Evolutionary conservation across 73 alveolate genomes (phyloP).

Genomic region (Paramecium sexaurelia): DNA sequence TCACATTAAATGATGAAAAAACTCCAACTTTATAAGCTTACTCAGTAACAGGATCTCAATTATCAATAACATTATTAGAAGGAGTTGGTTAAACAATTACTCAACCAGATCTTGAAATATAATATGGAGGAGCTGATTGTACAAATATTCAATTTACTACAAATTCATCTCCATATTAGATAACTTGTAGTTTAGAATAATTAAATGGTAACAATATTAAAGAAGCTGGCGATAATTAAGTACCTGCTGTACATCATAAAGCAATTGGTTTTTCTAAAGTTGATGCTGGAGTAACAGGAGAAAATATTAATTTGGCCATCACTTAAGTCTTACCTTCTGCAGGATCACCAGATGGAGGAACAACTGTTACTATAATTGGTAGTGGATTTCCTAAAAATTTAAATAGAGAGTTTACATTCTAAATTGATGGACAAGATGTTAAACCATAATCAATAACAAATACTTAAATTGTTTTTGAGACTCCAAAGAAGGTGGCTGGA

Average conservation of each 20-base stretch:
- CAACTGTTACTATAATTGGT: not conserved
- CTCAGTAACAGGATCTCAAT: not conserved
- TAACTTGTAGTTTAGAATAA: conserved; percentile 5
- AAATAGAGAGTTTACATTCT: not conserved
- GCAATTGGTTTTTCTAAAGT: not conserved
- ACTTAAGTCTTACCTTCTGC: not conserved
- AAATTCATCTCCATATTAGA: not conserved
- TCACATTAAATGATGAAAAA: not conserved
- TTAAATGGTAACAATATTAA: not conserved
- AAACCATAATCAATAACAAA: not conserved
- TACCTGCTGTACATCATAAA: not conserved
- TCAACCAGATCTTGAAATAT: not conserved
- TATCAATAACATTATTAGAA: not conserved
- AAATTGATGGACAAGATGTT: not conserved
- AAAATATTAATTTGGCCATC: not conserved
- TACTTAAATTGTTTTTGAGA: not conserved
- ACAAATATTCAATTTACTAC: not conserved
- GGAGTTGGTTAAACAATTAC: not conserved
- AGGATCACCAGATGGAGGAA: conserved; percentile 39
- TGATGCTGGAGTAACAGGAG: not conserved
- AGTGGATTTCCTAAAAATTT: conserved; percentile 22
- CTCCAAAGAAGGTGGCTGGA: not conserved
- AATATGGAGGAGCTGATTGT: conserved; percentile 35
- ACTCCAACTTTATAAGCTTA: not conserved
- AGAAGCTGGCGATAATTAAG: conserved; percentile 28